phyloP scores from a whole-genome alignment of 768 basidiomycete species.

The Lactarius pseudohatsudake region DNA sequence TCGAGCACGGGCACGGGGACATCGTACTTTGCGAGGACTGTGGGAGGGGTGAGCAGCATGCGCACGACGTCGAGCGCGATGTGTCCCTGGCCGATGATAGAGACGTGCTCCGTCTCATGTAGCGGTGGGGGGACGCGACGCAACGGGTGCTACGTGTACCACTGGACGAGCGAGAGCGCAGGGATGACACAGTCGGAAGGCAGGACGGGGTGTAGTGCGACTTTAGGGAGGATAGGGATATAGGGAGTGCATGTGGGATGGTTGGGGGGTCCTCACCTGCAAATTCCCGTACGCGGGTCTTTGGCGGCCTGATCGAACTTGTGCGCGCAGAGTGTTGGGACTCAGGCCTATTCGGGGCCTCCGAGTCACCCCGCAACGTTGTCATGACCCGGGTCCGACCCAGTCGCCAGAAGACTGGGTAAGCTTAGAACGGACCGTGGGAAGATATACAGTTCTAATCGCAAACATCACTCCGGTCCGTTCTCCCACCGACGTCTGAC shows the following conservation, averaged over 20 bases:
- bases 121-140: conserved; percentile 59
- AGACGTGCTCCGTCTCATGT: conserved; percentile 65
- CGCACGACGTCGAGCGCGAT: conserved; percentile 92
- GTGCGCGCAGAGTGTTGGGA: conserved; percentile 38
- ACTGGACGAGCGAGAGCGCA: conserved; percentile 85
- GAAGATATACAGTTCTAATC: too few relatives aligned
- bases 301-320: conserved; percentile 83
- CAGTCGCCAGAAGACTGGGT: too few relatives aligned
- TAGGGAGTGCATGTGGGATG: conserved; percentile 51
- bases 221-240: conserved; percentile 63
- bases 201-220: conserved; percentile 64
- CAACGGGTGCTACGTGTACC: conserved; percentile 94
- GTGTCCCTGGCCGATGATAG: conserved; percentile 92
- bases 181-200: conserved; percentile 55
- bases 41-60: conserved; percentile 75
- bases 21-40: conserved; percentile 67
- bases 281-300: conserved; percentile 92
- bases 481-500: too few relatives aligned
- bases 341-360: too few relatives aligned
- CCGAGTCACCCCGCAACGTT: too few relatives aligned
- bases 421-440: too few relatives aligned
- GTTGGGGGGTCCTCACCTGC: conserved; percentile 46
- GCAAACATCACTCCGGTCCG: too few relatives aligned
- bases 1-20: conserved; percentile 74
- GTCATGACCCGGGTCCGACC: too few relatives aligned